Conservation (phyloP, 2,329 filamentous ascomycete genomes). For the Fusarium sp. region DNA sequence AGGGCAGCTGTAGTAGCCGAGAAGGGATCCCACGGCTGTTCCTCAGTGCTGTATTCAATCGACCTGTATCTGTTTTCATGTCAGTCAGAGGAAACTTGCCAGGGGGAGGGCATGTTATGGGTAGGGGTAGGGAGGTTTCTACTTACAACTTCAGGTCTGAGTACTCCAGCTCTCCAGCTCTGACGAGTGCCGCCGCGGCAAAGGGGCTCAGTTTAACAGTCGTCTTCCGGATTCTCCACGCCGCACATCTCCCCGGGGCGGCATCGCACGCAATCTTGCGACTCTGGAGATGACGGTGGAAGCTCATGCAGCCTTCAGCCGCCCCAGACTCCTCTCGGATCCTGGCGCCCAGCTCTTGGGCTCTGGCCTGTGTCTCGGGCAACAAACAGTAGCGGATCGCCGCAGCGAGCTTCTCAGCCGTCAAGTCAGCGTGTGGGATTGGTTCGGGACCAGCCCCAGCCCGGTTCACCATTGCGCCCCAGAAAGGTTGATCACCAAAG, state of each 20-base stretch:
- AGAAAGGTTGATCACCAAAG: conserved; percentile 85
- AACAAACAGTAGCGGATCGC: conserved; percentile 69
- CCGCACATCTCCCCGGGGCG: conserved; percentile 72
- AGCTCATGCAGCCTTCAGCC: conserved; percentile 69
- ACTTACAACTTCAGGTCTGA: conserved; percentile 75
- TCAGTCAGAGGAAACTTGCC: not conserved
- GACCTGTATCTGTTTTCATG: conserved; percentile 56
- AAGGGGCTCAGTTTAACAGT: conserved; percentile 73
- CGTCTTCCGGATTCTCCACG: conserved; percentile 76
- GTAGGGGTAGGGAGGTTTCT: not conserved
- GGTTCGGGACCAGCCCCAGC: conserved; percentile 76
- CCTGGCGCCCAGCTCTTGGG: conserved; percentile 64
- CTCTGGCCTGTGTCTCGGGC: conserved; percentile 64
- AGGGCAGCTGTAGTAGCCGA: conserved; percentile 57
- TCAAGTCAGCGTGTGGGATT: conserved; percentile 73
- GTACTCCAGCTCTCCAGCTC: conserved; percentile 69
- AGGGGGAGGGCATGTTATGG: not conserved
- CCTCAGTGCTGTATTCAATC: conserved; percentile 76
- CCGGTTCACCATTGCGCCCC: conserved; percentile 76
- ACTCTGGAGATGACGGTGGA: conserved; percentile 73
- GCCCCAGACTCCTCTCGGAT: conserved; percentile 72
- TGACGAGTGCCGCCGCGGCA: conserved; percentile 72
- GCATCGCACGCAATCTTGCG: conserved; percentile 67
- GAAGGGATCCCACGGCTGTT: conserved; percentile 80
- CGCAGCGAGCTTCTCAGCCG: conserved; percentile 68